These are phyloP conservation scores for Effrenium voratum DNA, from an alignment of 73 alveolate species.

Conservation along the genomic window DNA sequence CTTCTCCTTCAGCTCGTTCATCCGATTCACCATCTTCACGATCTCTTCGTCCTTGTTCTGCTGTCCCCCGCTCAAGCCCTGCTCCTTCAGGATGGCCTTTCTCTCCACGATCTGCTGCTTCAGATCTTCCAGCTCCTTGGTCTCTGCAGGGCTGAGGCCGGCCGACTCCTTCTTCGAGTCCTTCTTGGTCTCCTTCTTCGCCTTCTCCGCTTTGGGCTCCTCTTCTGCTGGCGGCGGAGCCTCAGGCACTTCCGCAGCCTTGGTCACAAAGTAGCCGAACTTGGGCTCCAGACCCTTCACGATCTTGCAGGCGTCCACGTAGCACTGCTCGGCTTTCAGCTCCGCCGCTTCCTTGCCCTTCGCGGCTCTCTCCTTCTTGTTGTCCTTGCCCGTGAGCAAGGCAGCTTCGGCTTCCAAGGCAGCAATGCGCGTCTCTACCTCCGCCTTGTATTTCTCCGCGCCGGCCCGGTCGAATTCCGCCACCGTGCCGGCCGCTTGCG, in stretches of 20 bases:
- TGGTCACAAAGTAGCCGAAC: background rate
- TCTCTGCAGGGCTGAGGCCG: background rate
- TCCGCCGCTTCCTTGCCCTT: background rate
- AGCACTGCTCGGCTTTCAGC: background rate
- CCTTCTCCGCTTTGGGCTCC: background rate
- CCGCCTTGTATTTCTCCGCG: background rate
- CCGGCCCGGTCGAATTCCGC: background rate
- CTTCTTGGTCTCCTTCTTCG: background rate
- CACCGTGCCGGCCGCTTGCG: background rate
- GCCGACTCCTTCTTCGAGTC: background rate
- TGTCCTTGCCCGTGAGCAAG: background rate
- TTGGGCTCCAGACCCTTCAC: background rate
- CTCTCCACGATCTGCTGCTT: background rate
- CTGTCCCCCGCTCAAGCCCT: background rate
- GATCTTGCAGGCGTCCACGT: background rate
- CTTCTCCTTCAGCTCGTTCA: slow-evolving; percentile 8
- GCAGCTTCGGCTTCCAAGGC: background rate
- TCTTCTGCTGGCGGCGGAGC: background rate
- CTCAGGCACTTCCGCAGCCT: background rate
- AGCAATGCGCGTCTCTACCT: background rate
- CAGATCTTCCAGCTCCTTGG: background rate
- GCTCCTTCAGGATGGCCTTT: background rate
- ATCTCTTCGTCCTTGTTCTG: background rate
- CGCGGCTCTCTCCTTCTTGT: background rate
- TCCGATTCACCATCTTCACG: background rate